Evolutionary conservation across 306 rosid species (phyloP), one percentile per base, ranked within the genome.

Genomic region (Trichosanthes cucumerina): DNA sequence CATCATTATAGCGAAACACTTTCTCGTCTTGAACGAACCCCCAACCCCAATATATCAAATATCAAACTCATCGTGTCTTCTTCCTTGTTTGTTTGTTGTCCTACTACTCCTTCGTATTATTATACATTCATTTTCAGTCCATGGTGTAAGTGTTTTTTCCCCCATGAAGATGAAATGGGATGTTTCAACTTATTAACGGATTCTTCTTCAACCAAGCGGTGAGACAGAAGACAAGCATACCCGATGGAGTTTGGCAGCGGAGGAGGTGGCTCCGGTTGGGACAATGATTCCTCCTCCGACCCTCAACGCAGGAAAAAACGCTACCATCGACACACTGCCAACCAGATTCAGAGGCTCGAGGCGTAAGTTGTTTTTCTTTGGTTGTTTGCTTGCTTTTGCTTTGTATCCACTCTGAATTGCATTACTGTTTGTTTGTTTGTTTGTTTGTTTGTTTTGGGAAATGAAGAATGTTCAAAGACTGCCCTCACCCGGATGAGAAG

Each of bases 401-500:
- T 44, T 10, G n/a, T n/a, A 41, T 19, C 26, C 9, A 15, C 8
- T 16, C 6, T 62, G n/a, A 31, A 62, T 16, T 6, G 16, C n/a
- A 50, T 56, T 56, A 6, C n/a, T 16, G 21, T 60, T 28, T n/a
- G 34, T n/a, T 58, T n/a, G 34, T n/a, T 58, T 18, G 28, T 50
- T 31, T 47, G 59, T 52, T 58, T 23, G 21, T 50, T 31, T 47
- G 65, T 52, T 79, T 73, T 56, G 28, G 60, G 60, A 21, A 46
- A 43, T 82, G 87, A 78, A 93, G 98, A 14, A 80, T 90, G 93
- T 95, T 92, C 87, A 92, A 91, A 81, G 98, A 95, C 60, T 92
- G 97, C 81, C 95, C 95, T 14, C 98, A 95, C 82, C 98, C 98
- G 19, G 98, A 95, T 83, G 98, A 95, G 81, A 95, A 95, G 79